Evolutionary conservation across 495 filamentous ascomycete species (phyloP).

Genomic region (Penicillium macrosclerotiorum): DNA sequence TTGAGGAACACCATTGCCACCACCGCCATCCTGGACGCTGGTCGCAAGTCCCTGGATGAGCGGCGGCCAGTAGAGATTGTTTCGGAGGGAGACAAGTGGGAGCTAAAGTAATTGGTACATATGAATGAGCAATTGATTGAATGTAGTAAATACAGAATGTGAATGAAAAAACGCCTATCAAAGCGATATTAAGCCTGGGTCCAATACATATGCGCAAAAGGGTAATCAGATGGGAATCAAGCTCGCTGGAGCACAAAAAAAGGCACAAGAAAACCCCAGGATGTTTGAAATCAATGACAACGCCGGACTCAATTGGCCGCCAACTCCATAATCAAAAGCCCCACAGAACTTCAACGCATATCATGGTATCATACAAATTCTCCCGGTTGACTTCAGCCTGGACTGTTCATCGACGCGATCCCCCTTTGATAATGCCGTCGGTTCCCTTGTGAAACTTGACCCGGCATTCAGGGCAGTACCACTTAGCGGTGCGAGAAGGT

Average conservation of each 20-base stretch:
- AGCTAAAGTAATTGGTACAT: slow-evolving; percentile 55
- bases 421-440: slow-evolving; percentile 40
- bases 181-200: too few species aligned
- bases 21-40: slow-evolving; percentile 86
- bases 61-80: slow-evolving; percentile 71
- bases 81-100: slow-evolving; percentile 61
- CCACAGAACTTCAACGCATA: slow-evolving; percentile 7
- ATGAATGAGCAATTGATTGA: slow-evolving; percentile 4
- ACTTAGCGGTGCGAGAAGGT: slow-evolving; percentile 77
- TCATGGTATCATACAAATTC: slow-evolving; percentile 33
- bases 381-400: background rate
- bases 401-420: slow-evolving; percentile 29
- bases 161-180: background rate
- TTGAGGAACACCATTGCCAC: slow-evolving; percentile 86
- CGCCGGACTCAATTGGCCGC: background rate
- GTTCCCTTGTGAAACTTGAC: slow-evolving; percentile 57
- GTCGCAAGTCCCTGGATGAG: slow-evolving; percentile 78
- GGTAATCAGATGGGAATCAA: background rate
- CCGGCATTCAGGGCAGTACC: slow-evolving; percentile 91
- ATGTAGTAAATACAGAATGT: slow-evolving; percentile 4
- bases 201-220: too few species aligned
- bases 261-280: background rate
- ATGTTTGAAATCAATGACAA: too few species aligned
- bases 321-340: slow-evolving; percentile 6
- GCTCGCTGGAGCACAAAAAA: background rate